Evolutionary conservation across 208 protist genomes (phyloP), one percentile per base, ranked within the genome.

Genomic region (Trypanosoma rangeli): DNA sequence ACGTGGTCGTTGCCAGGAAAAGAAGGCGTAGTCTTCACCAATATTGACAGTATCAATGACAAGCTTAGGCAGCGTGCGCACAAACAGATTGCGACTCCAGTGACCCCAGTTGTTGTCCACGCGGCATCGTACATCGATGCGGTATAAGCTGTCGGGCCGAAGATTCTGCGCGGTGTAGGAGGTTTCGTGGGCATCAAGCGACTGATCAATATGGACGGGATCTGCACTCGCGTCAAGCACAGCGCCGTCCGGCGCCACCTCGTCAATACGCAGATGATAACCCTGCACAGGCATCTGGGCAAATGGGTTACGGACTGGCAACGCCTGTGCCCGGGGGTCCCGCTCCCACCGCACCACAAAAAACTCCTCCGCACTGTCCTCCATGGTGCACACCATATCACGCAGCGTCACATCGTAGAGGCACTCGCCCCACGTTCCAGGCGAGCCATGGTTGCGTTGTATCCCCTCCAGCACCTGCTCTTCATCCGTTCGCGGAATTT

Each of bases 101-200:
- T 74, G 84, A n/a, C 92, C 89, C 91, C 93, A 96, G 35, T 82
- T 76, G 69, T 87, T 85, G 64, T 93, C 85, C 15, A 91, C 83
- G 74, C 89, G 90, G 65, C 80, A 89, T 12, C 93, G 89, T 39
- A 96, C 84, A 55, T 86, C 75, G 4, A 95, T 84, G 35, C 80
- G 80, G 76, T 95, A 97, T 9, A 93, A 70, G 33, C 80, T 82
- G 74, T 92, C 89, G 22, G 90, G 89, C 58, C 78, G 60, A 56
- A 95, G 72, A 12, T 75, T 58, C 50, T 82, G 76, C 44, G 79
- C 85, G 44, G 69, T 76, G 76, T 89, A 95, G 26, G 58, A 78
- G 20, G 46, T 76, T 24, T 74, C 82, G 26, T 33, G 5, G 1
- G 70, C 59, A 2, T 15, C 26, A 42, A 90, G 62, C 8, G 78